Conservation (phyloP, 2,329 filamentous ascomycete genomes). For the Fusarium algeriense region DNA sequence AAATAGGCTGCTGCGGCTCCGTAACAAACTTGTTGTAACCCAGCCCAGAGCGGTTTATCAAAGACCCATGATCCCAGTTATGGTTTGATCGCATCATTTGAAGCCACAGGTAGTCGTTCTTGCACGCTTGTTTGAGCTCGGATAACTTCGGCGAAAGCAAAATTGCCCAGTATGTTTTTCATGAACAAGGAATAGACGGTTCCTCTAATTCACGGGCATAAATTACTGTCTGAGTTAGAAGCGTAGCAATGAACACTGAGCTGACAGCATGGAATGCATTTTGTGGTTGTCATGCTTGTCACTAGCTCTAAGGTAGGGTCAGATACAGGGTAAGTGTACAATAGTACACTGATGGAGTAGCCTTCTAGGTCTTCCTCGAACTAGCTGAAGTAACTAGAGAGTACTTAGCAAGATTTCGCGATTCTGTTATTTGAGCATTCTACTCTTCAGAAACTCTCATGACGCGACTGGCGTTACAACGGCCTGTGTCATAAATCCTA, state of each 20-base stretch:
- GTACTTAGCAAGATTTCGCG: neutral
- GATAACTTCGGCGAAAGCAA: slow-evolving; percentile 28
- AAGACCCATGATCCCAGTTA: slow-evolving; percentile 35
- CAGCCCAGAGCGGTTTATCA: slow-evolving; percentile 6
- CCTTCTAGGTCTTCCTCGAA: neutral
- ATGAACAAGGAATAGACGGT: neutral
- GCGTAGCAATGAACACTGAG: neutral
- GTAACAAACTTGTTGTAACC: neutral
- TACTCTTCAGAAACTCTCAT: too few relatives aligned
- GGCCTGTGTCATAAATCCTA: too few relatives aligned
- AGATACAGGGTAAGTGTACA: neutral
- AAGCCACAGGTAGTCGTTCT: slow-evolving; percentile 48
- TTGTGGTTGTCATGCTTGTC: slow-evolving; percentile 15
- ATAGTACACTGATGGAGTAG: too few relatives aligned
- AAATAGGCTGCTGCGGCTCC: slow-evolving; percentile 24
- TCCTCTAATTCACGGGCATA: slow-evolving; percentile 24
- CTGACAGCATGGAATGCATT: slow-evolving; percentile 5
- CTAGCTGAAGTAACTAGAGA: neutral
- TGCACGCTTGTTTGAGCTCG: slow-evolving; percentile 34
- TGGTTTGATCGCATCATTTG: slow-evolving; percentile 40
- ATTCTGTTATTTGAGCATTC: neutral
- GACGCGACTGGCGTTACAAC: neutral
- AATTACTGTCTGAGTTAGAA: slow-evolving; percentile 22
- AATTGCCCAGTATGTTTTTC: neutral
- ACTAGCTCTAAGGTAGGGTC: neutral